Evolutionary conservation across 768 basidiomycete species (phyloP).

Genomic region (Tylopilus subfusipes): DNA sequence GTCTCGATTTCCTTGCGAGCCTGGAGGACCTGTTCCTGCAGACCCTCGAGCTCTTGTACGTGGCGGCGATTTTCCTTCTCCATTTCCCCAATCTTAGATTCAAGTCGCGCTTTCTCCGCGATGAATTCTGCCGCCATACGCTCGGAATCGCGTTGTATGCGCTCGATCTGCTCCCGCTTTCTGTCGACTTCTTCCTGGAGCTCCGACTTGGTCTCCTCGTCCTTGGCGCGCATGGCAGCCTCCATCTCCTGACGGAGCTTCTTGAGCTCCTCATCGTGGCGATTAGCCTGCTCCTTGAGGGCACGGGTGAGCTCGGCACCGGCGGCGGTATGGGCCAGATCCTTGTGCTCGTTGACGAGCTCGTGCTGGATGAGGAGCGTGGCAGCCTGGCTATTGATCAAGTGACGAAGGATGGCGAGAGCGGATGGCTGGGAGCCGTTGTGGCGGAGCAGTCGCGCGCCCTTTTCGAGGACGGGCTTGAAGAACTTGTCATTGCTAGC

Average conservation of each 20-base stretch:
- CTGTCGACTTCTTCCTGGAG: constrained; percentile 43
- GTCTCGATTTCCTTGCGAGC: constrained; percentile 28
- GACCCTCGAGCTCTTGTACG: constrained; percentile 16
- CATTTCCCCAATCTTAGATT: constrained; percentile 27
- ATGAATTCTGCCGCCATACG: constrained; percentile 40
- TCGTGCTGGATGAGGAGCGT: constrained; percentile 54
- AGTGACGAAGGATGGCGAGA: constrained; percentile 38
- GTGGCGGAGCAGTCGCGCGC: constrained; percentile 44
- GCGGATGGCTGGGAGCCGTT: constrained; percentile 40
- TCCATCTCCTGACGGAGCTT: constrained; percentile 46
- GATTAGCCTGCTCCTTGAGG: constrained; percentile 43
- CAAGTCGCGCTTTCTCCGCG: constrained; percentile 35
- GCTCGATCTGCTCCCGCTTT: constrained; percentile 42
- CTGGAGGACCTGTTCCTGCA: constrained; percentile 29
- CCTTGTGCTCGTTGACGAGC: constrained; percentile 46
- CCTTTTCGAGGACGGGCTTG: constrained; percentile 48
- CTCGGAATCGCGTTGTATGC: constrained; percentile 39
- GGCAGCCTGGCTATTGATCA: constrained; percentile 40
- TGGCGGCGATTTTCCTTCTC: constrained; percentile 22
- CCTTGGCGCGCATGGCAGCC: constrained; percentile 40
- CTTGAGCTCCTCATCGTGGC: constrained; percentile 47
- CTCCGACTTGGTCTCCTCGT: constrained; percentile 45
- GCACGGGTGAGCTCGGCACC: constrained; percentile 51
- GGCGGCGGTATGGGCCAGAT: constrained; percentile 50
- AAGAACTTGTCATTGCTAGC: constrained; percentile 43